Percentiles rank a stretch among this genome's conserved stretches.
phyloP scores from a whole-genome alignment of 306 rosid genomes.

The Dalbergia cultrata region DNA sequence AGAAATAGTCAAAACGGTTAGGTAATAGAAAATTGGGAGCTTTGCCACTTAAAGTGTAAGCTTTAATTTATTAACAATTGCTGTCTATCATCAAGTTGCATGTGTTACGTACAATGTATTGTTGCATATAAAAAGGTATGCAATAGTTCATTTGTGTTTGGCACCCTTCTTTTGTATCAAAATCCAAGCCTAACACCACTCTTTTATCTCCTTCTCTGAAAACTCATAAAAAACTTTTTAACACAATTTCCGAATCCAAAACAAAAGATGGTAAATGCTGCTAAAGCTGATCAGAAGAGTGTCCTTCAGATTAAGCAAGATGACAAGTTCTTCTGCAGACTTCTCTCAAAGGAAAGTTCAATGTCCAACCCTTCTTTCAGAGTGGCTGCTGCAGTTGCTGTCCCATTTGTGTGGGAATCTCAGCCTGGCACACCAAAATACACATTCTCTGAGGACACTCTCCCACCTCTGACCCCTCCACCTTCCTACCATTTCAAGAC shows the following conservation, averaged over 20 bases:
- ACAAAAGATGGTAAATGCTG: conserved; percentile 52
- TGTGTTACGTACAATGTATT: neutral
- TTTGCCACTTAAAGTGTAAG: neutral
- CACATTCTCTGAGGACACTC: conserved; percentile 53
- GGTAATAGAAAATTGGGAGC: conserved; percentile 12
- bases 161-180: conserved; percentile 13
- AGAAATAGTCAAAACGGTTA: conserved; percentile 31
- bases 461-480: conserved; percentile 90
- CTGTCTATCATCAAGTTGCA: conserved; percentile 30
- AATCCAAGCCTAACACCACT: neutral
- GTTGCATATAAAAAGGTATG: conserved; percentile 32
- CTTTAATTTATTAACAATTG: neutral
- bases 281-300: conserved; percentile 55
- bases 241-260: neutral
- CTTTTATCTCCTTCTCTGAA: conserved; percentile 18
- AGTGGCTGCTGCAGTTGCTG: conserved; percentile 61
- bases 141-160: conserved; percentile 33
- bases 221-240: neutral
- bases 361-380: conserved; percentile 66
- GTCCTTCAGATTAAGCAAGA: conserved; percentile 66
- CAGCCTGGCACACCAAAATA: conserved; percentile 85
- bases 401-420: conserved; percentile 91
- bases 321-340: conserved; percentile 70
- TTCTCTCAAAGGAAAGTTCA: conserved; percentile 79
- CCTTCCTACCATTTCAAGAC: conserved; percentile 65